Evolutionary conservation across 306 rosid species (phyloP), one percentile per base, ranked within the genome.

Genomic region (Sphenostylis stenocarpa): DNA sequence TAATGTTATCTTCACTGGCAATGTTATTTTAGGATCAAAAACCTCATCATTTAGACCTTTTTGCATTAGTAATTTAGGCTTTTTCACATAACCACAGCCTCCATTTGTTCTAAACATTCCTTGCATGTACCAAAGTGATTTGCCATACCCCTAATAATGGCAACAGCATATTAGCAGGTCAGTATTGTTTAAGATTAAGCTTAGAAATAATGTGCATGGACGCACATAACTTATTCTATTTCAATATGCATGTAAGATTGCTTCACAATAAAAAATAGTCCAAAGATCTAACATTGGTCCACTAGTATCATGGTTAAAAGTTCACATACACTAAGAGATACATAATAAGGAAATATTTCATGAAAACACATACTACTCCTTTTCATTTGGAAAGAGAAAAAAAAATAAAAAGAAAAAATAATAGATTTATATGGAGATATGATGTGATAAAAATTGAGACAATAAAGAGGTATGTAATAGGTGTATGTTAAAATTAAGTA

Each of bases 101-200:
- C 97, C 97, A 72, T 92, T 92, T 61, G 88, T 86, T 83, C 82
- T 87, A 57, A 90, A 92, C 97, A 92, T 90, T 84, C 97, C 97
- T 57, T 87, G 90, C 97, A 92, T 90, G 82, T 39, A 51, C 92
- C 93, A 57, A n/a, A 90, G 89, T 52, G 86, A 82, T 85, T 85
- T 92, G 7, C 90, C 96, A 78, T 83, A 68, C 49, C 96, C 92
- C 97, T 92, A 82, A 65, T 48, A 62, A 36, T 56, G 73, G 26
- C 64, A 77, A 84, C 63, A 52, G 11, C 60, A 67, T 13, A 57
- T 29, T 70, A 69, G 29, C 24, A 52, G n/a, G 26, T 44, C 81
- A 61, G 67, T 31, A 17, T 64, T 6, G 33, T 12, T 34, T 29
- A 63, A 63, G 72, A 33, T 19, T 34, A 64, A 21, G 53, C 34